Conservation (phyloP, 768 basidiomycete genomes). For the Pisolithus orientalis region DNA sequence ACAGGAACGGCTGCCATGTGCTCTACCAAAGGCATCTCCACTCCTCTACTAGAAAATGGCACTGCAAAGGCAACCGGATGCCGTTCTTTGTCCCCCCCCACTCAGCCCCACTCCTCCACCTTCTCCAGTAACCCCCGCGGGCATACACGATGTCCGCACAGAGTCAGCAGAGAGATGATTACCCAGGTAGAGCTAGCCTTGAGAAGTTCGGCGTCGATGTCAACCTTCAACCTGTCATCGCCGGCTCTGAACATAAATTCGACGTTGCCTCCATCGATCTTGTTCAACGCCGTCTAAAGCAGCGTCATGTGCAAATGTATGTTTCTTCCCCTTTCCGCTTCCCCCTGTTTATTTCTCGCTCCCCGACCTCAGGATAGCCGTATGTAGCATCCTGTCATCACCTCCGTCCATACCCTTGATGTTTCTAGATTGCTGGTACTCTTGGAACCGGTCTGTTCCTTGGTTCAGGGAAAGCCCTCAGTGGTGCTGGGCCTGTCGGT, state of each 20-base stretch:
- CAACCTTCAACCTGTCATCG: conserved; percentile 1
- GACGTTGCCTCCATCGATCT: conserved; percentile 60
- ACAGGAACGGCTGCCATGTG: too few species aligned
- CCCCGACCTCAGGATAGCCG: conserved; percentile 48
- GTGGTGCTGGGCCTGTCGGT: conserved; percentile 58
- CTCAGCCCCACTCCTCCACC: background rate
- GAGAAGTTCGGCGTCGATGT: conserved; percentile 7
- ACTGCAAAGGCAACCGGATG: background rate
- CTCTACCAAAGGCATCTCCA: too few species aligned
- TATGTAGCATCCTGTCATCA: conserved; percentile 25
- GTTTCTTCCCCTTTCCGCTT: conserved; percentile 12
- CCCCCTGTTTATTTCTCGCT: background rate
- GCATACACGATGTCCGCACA: background rate
- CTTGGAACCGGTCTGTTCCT: conserved; percentile 73
- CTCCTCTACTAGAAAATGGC: too few species aligned
- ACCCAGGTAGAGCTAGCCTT: background rate
- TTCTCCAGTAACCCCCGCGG: too few species aligned
- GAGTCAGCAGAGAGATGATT: background rate
- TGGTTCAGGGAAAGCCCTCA: conserved; percentile 58
- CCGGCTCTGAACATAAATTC: conserved; percentile 35
- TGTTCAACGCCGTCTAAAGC: conserved; percentile 67
- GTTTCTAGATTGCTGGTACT: conserved; percentile 58
- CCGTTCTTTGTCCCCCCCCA: background rate
- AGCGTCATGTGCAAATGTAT: conserved; percentile 76
- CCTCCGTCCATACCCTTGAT: background rate